phyloP scores from a whole-genome alignment of 2,329 filamentous ascomycete species.

The Nothomitra cinnamomea region DNA sequence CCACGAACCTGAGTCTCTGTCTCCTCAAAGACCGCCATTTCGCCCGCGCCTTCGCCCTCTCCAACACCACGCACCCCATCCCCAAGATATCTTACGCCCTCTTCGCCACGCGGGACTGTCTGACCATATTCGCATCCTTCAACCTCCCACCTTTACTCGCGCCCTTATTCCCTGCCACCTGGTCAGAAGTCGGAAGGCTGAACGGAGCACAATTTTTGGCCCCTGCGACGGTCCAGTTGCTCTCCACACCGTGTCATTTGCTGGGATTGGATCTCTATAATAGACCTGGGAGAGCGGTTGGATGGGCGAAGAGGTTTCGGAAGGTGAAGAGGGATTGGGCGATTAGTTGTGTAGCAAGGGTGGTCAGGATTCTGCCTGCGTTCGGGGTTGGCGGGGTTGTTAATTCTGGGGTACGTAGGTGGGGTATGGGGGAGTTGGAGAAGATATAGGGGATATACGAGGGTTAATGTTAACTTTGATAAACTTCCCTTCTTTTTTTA shows the following conservation, averaged over 20 bases:
- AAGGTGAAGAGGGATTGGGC: conserved; percentile 61
- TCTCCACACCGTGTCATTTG: conserved; percentile 71
- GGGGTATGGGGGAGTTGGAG: conserved; percentile 48
- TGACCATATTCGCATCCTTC: conserved; percentile 86
- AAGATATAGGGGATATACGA: too few relatives aligned
- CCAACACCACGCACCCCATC: conserved; percentile 29
- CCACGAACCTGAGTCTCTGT: conserved; percentile 71
- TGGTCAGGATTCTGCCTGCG: conserved; percentile 73
- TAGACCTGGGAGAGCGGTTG: conserved; percentile 28
- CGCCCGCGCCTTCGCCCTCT: conserved; percentile 62
- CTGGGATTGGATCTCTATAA: conserved; percentile 81
- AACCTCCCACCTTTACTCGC: conserved; percentile 71
- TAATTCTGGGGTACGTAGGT: conserved; percentile 35
- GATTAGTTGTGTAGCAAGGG: conserved; percentile 54
- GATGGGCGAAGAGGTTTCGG: conserved; percentile 42
- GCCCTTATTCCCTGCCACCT: conserved; percentile 41
- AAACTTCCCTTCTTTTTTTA: too few relatives aligned
- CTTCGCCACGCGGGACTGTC: conserved; percentile 66
- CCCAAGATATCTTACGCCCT: conserved; percentile 46
- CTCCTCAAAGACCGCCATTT: conserved; percentile 84
- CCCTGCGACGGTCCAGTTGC: conserved; percentile 60
- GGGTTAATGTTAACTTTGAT: too few relatives aligned
- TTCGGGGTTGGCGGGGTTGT: conserved; percentile 81
- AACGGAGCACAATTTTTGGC: conserved; percentile 60
- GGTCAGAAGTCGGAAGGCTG: conserved; percentile 31